Conservation (phyloP, 2,329 filamentous ascomycete genomes). For the Hypoxylon sp. region DNA sequence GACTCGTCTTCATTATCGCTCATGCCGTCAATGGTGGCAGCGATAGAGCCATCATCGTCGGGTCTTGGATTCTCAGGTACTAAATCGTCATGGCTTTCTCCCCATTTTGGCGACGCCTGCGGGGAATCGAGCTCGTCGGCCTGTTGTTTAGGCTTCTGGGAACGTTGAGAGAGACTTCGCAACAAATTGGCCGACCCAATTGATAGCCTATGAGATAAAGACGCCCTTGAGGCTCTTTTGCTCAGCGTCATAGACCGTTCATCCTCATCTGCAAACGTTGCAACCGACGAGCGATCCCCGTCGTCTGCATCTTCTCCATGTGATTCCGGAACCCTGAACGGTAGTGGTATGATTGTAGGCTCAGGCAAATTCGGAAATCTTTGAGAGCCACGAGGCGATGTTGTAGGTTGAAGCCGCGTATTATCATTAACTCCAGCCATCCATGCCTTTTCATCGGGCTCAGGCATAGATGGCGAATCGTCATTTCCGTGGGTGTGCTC, state of each 20-base stretch:
- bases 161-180: conserved; percentile 58
- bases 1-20: conserved; percentile 59
- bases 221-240: conserved; percentile 53
- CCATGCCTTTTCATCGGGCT: conserved; percentile 52
- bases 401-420: conserved; percentile 47
- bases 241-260: conserved; percentile 48
- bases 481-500: conserved; percentile 54
- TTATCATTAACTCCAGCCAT: conserved; percentile 51
- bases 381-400: conserved; percentile 47
- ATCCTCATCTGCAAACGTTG: conserved; percentile 74
- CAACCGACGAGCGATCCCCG: conserved; percentile 74
- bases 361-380: conserved; percentile 56
- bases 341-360: conserved; percentile 73
- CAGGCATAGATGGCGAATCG: conserved; percentile 37
- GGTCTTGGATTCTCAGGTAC: conserved; percentile 52
- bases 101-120: conserved; percentile 38
- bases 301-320: conserved; percentile 56
- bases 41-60: conserved; percentile 65
- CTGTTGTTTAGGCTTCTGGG: conserved; percentile 47
- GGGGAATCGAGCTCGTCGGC: conserved; percentile 40
- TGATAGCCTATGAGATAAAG: conserved; percentile 63
- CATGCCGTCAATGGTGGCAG: conserved; percentile 68
- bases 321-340: conserved; percentile 69
- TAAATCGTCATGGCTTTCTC: conserved; percentile 62
- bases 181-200: conserved; percentile 60